Percentiles rank a stretch among this genome's conserved stretches.
Conservation (phyloP, 495 filamentous ascomycete species). For the Lepidopterella palustris region DNA sequence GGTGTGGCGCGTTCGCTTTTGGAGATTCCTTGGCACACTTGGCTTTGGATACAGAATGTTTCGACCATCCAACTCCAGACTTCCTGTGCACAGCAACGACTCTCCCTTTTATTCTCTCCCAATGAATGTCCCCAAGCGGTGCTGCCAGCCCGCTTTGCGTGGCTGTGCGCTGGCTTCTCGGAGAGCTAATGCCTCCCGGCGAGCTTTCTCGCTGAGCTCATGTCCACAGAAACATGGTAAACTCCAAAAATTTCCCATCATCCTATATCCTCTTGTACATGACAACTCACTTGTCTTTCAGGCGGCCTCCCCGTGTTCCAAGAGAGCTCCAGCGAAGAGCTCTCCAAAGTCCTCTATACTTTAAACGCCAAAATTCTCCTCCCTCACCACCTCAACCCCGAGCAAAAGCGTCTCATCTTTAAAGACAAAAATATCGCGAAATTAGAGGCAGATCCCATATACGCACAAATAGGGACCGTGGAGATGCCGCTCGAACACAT, state of each 20-base stretch:
- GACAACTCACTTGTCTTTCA: slow-evolving; percentile 1
- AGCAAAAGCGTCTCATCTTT: slow-evolving; percentile 34
- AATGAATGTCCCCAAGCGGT: slow-evolving; percentile 20
- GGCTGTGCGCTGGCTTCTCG: not conserved
- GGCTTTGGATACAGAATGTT: too few relatives aligned
- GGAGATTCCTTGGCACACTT: too few relatives aligned
- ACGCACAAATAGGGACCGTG: slow-evolving; percentile 34
- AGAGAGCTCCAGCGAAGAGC: slow-evolving; percentile 29
- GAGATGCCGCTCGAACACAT: slow-evolving; percentile 34
- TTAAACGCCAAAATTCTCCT: slow-evolving; percentile 36
- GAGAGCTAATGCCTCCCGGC: slow-evolving; percentile 7
- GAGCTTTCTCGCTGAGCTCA: slow-evolving; percentile 17
- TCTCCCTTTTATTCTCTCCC: not conserved
- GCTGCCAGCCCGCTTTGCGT: slow-evolving; percentile 10
- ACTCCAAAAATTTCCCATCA: not conserved
- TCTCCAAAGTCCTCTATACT: slow-evolving; percentile 26
- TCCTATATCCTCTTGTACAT: not conserved
- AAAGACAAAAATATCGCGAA: slow-evolving; percentile 19
- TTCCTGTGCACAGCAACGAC: too few relatives aligned
- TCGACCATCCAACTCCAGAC: too few relatives aligned
- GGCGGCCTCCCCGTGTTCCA: slow-evolving; percentile 31
- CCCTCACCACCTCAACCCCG: slow-evolving; percentile 30
- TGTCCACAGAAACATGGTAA: slow-evolving; percentile 9
- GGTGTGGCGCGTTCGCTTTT: too few relatives aligned
- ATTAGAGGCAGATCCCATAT: slow-evolving; percentile 33